These are phyloP conservation scores for Lasiodiplodia sp. DNA, from an alignment of 2,329 filamentous ascomycete species.

Conservation along the genomic window DNA sequence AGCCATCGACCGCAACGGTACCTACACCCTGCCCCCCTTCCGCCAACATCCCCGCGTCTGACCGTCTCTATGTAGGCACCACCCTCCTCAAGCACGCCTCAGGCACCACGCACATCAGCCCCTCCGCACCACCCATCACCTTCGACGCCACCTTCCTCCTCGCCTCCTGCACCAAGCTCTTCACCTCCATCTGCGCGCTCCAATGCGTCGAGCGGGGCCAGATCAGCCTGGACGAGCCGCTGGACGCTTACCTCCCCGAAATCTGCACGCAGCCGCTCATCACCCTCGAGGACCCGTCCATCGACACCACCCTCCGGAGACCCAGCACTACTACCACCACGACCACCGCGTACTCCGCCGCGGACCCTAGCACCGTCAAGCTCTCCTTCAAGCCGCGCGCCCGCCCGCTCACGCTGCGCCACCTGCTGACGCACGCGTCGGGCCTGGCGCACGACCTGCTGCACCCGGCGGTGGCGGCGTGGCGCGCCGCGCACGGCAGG, in stretches of 20 bases:
- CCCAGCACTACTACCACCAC: too few species aligned
- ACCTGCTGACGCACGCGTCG: conserved; percentile 59
- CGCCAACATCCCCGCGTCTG: not conserved
- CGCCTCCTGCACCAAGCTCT: conserved; percentile 49
- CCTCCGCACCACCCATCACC: conserved; percentile 1
- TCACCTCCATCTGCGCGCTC: conserved; percentile 44
- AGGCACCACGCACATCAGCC: not conserved
- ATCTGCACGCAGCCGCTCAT: conserved; percentile 34
- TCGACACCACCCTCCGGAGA: not conserved
- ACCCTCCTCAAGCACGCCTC: conserved; percentile 3
- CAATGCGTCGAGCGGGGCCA: conserved; percentile 46
- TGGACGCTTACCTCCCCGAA: conserved; percentile 34
- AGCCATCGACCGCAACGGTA: conserved; percentile 1
- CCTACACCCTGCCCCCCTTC: too few species aligned
- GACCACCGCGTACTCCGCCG: too few species aligned
- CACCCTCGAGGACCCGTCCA: not conserved
- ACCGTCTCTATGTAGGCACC: not conserved
- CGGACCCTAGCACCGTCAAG: not conserved
- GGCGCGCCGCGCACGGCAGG: conserved; percentile 42
- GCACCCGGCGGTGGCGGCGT: conserved; percentile 51
- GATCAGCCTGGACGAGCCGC: conserved; percentile 38
- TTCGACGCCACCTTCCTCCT: conserved; percentile 30
- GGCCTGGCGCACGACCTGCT: conserved; percentile 56
- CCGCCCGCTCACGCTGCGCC: conserved; percentile 41
- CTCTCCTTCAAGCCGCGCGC: conserved; percentile 34